Base-by-base conservation (phyloP, 2,329 filamentous ascomycete genomes). In the Daldinia sp. region DNA sequence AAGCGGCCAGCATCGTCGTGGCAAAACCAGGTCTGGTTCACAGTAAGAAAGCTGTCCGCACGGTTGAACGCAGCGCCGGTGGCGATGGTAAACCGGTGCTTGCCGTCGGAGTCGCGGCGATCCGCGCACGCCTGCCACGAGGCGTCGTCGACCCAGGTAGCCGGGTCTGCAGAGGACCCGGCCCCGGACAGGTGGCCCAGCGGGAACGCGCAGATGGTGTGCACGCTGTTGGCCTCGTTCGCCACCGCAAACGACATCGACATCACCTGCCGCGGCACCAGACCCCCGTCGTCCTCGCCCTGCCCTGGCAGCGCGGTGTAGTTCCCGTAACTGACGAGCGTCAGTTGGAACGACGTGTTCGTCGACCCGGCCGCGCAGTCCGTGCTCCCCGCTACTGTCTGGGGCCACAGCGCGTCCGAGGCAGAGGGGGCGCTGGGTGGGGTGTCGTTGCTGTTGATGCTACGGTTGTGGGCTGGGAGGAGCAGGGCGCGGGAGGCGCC, bases 1-100 rank as follows among this genome's bases (percentile, higher is more conserved):
- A 72, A 50, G 7, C 66, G 61, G n/a, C 58, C 66, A 1, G 4
- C 63, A 1, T 72, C 66, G 27, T 71, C 70, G 21, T 69, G 67
- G 21, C 68, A 70, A 25, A 71, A 71, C 64, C 68, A 71, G n/a
- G 68, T 72, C 64, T 71, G 67, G 10, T 71, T 70, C 1, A 70
- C 56, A 1, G 53, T 34, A 13, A 72, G 29, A 7, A 47, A 41
- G 8, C 53, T n/a, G 4, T 49, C 57, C 11, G 21, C 17, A 1
- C 64, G 51, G 15, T 8, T 58, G 32, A 72, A 71, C 35, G 35
- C 60, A 4, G 67, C 70, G 9, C 64, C 63, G 47, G 71, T 72
- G n/a, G 67, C 64, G 17, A 71, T 67, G 1, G 67, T 68, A 41
- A 69, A 71, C 15, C 52, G 55, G 19, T 71, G 69, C 54, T 55